These are phyloP conservation scores for Skeletonema costatum DNA, from an alignment of 108 stramenopile genomes.

Conservation along the genomic window DNA sequence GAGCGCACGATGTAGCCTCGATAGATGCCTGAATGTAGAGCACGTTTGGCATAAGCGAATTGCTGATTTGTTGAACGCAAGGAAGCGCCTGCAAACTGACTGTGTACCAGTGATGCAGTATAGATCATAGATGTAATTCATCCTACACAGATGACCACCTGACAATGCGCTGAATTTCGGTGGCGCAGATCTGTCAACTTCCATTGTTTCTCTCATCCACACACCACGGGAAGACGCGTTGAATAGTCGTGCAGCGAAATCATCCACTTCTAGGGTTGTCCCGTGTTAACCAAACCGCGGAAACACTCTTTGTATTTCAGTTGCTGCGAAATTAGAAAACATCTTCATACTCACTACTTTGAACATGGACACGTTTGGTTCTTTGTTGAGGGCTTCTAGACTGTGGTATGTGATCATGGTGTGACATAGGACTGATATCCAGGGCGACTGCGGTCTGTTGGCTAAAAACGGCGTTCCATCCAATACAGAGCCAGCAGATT, in stretches of 20 bases:
- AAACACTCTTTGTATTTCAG: slow-evolving; percentile 48
- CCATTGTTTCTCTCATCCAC: slow-evolving; percentile 79
- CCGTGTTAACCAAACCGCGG: slow-evolving; percentile 48
- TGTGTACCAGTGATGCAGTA: slow-evolving; percentile 64
- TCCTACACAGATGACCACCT: slow-evolving; percentile 43
- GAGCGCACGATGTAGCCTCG: slow-evolving; percentile 55
- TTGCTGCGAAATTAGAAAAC: slow-evolving; percentile 24
- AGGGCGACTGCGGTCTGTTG: neutral
- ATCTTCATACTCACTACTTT: slow-evolving; percentile 25
- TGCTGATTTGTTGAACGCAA: slow-evolving; percentile 48
- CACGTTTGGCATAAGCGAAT: slow-evolving; percentile 53
- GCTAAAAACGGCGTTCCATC: neutral
- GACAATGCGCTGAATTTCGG: slow-evolving; percentile 59
- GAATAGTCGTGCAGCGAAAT: slow-evolving; percentile 76
- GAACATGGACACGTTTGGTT: slow-evolving; percentile 39
- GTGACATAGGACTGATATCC: neutral
- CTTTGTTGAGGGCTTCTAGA: neutral
- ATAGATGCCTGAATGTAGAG: slow-evolving; percentile 63
- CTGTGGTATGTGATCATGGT: neutral
- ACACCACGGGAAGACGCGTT: slow-evolving; percentile 81
- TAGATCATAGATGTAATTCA: slow-evolving; percentile 46
- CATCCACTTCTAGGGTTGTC: slow-evolving; percentile 42
- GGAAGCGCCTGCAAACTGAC: slow-evolving; percentile 46
- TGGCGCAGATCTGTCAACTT: slow-evolving; percentile 75
- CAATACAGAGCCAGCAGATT: slow-evolving; percentile 29